Percentiles rank a stretch among this genome's conserved stretches.
These are phyloP conservation scores for Pichia membranifaciens DNA, from an alignment of 805 yeast species.

Conservation along the genomic window DNA sequence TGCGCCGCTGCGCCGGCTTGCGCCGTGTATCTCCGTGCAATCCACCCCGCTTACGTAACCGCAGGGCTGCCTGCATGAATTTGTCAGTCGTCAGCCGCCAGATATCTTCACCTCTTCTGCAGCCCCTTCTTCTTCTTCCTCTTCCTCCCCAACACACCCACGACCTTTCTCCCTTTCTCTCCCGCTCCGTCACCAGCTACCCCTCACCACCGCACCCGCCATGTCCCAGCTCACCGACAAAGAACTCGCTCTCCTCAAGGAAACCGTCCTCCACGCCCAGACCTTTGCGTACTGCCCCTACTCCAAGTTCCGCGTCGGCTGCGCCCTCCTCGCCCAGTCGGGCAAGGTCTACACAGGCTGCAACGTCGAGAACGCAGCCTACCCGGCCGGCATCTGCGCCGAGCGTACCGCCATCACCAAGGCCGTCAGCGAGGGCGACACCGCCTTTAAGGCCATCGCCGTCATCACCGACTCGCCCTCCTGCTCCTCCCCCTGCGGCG, in stretches of 20 bases:
- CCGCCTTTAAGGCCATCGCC: slow-evolving; percentile 52
- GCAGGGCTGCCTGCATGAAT: no score
- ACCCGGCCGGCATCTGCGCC: slow-evolving; percentile 73
- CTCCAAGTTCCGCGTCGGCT: slow-evolving; percentile 80
- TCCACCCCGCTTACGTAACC: no score
- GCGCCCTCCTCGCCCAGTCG: slow-evolving; percentile 51
- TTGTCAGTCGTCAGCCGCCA: no score
- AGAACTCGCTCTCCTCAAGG: background rate
- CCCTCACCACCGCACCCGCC: background rate
- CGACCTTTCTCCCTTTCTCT: background rate
- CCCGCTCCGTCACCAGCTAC: background rate
- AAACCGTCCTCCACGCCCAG: slow-evolving; percentile 16
- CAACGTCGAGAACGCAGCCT: slow-evolving; percentile 90
- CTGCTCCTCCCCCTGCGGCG: slow-evolving; percentile 85
- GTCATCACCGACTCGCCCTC: slow-evolving; percentile 55
- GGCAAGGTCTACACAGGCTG: slow-evolving; percentile 63
- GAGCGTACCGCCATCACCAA: slow-evolving; percentile 61
- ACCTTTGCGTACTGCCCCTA: slow-evolving; percentile 61
- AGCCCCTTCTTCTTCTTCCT: background rate
- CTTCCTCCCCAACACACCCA: background rate
- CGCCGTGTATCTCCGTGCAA: no score
- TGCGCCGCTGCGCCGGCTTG: no score
- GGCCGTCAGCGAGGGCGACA: slow-evolving; percentile 43
- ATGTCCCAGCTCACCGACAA: slow-evolving; percentile 1
- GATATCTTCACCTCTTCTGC: no score